Evolutionary conservation across 768 basidiomycete species (phyloP), one percentile per base, ranked within the genome.

Genomic region (Macrolepiota fuliginosa): DNA sequence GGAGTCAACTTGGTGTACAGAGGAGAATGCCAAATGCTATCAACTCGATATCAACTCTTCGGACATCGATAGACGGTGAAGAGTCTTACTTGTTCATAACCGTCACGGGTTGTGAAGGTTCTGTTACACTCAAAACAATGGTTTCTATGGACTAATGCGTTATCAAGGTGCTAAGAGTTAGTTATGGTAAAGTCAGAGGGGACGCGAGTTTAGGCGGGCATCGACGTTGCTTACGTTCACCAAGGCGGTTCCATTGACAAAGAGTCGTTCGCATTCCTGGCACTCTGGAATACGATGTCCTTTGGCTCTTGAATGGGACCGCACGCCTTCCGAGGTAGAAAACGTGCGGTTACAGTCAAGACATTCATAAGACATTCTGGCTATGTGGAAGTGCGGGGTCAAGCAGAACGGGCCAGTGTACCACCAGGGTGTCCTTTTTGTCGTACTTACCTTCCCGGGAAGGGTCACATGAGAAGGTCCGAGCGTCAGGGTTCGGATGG

Each of bases 301-400:
- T 49, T 61, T 61, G 37, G 53, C 60, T 40, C 60, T 61, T 22
- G 53, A 54, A n/a, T 61, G 60, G 35, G 60, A 61, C 60, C 55
- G 53, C 50, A 17, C 60, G 15, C 12, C 45, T 17, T 3, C 35
- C 17, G 53, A 12, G 22, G 45, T 27, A 39, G 49, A 61, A 35
- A 39, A 45, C 3, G 42, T 55, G 46, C 60, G 60, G 50, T 54
- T 11, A 39, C 60, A 61, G 37, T 55, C 60, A 29, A 61, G 60
- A 45, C 60, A 61, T 15, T 54, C 45, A 12, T 61, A 55, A 45
- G 54, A 12, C 60, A 61, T 61, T 11, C 5, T 47, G 54, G 32
- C 7, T 24, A 15, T 32, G 7, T 32, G 29, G 29, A 7, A 32
- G 29, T 32, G 52, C 40, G 24, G 10, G 39, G 24, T 13, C 11